Evolutionary conservation across 345 rosid species (phyloP), one percentile per base, ranked within the genome.

Genomic region (Dipteronia sinensis): DNA sequence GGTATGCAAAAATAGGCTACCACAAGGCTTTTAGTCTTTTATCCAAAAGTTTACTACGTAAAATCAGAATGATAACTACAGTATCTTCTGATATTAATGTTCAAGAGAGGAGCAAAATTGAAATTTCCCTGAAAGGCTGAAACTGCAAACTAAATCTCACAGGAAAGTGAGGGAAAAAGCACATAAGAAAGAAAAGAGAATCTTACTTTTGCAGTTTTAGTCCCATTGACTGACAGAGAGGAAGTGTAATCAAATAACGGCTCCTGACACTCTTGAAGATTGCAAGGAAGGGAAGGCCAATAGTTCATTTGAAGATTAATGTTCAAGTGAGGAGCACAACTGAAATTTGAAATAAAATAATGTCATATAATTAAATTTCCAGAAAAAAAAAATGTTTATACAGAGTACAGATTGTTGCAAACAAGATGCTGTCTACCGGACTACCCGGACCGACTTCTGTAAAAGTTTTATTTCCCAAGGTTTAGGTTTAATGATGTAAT

Each of bases 251-350:
- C 98, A 47, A 94, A 96, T 85, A 94, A 90, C 0, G 97, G 99
- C 68, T 94, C 95, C 69, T 96, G 98, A 71, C 98, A 96, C 80
- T 96, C 98, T 5, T 65, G 74, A 59, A 96, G 92, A 84, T 96
- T 94, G 87, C 91, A 89, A 68, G 99, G 86, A 82, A 92, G 95
- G 70, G 95, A 89, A 84, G 88, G 98, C 99, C 99, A 96, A 81
- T 94, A 96, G 81, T 94, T 96, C 99, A 96, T 96, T 88, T 96
- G 90, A 66, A 96, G 92, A 84, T 96, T 96, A 76, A 96, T 94
- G 85, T 96, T 96, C 92, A 89, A 73, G 87, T 94, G 98, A 78
- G 93, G 99, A 81, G 98, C 95, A 77, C 90, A 83, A 80, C 99
- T 96, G 93, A 76, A 86, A 67, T 63, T 34, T 31, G 10, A 65